Evolutionary conservation across 1,139 yeast species (phyloP).

Genomic region (Yamadazyma blattariae): DNA sequence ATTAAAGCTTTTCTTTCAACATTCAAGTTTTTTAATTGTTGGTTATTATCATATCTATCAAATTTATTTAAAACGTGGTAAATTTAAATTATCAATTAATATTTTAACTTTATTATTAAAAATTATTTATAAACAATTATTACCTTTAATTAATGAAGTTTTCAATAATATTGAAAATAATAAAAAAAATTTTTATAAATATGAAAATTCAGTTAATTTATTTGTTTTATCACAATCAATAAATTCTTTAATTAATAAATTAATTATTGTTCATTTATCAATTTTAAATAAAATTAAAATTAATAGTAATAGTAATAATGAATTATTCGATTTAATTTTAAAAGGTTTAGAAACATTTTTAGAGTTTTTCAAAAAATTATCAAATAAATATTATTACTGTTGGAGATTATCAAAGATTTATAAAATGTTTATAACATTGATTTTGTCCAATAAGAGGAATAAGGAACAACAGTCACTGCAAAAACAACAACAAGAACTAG

Average conservation of each 20-base stretch:
- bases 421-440: conserved; percentile 11
- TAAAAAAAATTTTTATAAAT: conserved; percentile 7
- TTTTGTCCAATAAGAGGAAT: no score
- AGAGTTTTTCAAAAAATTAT: conserved; percentile 19
- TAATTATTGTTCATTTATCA: conserved; percentile 19
- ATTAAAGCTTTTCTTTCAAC: conserved; percentile 5
- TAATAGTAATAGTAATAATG: no score
- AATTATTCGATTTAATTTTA: conserved; percentile 1
- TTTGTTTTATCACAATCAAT: conserved; percentile 14
- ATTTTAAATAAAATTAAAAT: conserved; percentile 1
- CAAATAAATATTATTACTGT: conserved; percentile 37
- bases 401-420: conserved; percentile 38
- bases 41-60: conserved; percentile 2
- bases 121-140: conserved; percentile 1
- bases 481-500: no score
- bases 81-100: background rate
- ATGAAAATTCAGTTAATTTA: conserved; percentile 26
- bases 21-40: background rate
- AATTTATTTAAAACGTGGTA: background rate
- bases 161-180: background rate
- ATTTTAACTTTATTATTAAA: conserved; percentile 1
- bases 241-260: conserved; percentile 23
- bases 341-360: conserved; percentile 1
- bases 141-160: conserved; percentile 4
- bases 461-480: no score